phyloP scores from a whole-genome alignment of 208 protist species.

The Wallacemonas collosoma region DNA sequence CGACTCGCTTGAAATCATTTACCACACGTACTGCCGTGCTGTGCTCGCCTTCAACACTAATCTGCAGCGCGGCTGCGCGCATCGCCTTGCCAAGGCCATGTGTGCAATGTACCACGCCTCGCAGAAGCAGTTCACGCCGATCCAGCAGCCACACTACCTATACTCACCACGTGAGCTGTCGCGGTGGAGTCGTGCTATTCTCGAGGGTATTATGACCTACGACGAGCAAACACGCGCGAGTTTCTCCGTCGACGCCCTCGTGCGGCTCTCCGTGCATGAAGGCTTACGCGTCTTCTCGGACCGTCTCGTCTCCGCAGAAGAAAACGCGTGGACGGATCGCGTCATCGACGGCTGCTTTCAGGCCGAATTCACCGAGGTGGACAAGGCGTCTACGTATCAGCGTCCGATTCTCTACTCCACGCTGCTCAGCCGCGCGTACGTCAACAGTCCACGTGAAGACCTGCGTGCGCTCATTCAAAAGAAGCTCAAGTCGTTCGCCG shows the following conservation, averaged over 20 bases:
- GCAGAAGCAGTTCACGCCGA: slow-evolving; percentile 94
- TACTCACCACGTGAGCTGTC: slow-evolving; percentile 99
- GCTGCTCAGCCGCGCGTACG: slow-evolving; percentile 94
- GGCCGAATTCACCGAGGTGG: slow-evolving; percentile 84
- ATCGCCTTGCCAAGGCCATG: slow-evolving; percentile 93
- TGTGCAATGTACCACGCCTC: slow-evolving; percentile 95
- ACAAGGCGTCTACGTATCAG: slow-evolving; percentile 42
- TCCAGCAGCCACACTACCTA: slow-evolving; percentile 98
- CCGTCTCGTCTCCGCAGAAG: slow-evolving; percentile 92
- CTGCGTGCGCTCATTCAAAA: slow-evolving; percentile 93
- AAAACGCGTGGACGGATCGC: slow-evolving; percentile 95
- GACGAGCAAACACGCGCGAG: slow-evolving; percentile 38
- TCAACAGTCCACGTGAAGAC: slow-evolving; percentile 81
- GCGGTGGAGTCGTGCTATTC: slow-evolving; percentile 97
- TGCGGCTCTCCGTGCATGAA: slow-evolving; percentile 97
- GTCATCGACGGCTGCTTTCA: slow-evolving; percentile 74
- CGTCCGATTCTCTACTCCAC: slow-evolving; percentile 97
- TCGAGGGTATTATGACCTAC: slow-evolving; percentile 92
- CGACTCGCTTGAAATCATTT: slow-evolving; percentile 98
- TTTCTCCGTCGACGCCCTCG: slow-evolving; percentile 69
- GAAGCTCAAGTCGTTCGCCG: slow-evolving; percentile 93
- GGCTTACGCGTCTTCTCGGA: slow-evolving; percentile 97
- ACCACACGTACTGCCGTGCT: slow-evolving; percentile 97
- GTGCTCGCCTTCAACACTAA: slow-evolving; percentile 81
- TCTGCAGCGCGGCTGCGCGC: slow-evolving; percentile 54